A percentile compares a stretch with the other conserved stretches of the same genome.
Evolutionary conservation across 2,329 filamentous ascomycete genomes (phyloP).

Genomic region (Domatiomyces catenatus): DNA sequence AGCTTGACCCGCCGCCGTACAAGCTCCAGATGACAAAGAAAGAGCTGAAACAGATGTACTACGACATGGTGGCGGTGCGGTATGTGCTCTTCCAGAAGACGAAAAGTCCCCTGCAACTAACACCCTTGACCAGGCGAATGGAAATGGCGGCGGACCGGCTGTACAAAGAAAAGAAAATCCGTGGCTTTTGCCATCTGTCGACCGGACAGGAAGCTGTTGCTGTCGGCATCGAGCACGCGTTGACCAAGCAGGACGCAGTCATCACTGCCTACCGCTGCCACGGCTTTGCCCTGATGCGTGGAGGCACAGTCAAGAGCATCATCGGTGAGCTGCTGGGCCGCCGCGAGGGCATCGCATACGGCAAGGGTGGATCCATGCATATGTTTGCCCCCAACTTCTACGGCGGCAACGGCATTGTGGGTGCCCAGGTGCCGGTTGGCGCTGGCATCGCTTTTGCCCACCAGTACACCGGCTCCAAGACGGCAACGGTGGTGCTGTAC

Average conservation of each 20-base stretch:
- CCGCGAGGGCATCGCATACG: constrained; percentile 91
- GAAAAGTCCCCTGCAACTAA: constrained; percentile 6
- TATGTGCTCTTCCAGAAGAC: constrained; percentile 33
- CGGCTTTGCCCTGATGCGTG: constrained; percentile 95
- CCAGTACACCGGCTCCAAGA: constrained; percentile 79
- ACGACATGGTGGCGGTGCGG: constrained; percentile 89
- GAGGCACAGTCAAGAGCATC: constrained; percentile 75
- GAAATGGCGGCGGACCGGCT: constrained; percentile 97
- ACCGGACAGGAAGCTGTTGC: constrained; percentile 96
- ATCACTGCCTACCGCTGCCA: constrained; percentile 99
- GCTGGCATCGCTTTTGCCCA: constrained; percentile 94
- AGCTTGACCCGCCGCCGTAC: constrained; percentile 91
- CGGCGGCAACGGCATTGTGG: constrained; percentile 97
- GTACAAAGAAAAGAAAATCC: constrained; percentile 99
- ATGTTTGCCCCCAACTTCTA: constrained; percentile 99
- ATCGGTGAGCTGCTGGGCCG: constrained; percentile 92
- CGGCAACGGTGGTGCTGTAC: constrained; percentile 77
- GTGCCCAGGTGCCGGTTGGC: constrained; percentile 93
- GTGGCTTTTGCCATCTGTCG: constrained; percentile 98
- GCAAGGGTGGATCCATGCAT: constrained; percentile 99
- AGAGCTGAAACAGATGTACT: constrained; percentile 98
- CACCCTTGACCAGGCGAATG: constrained; percentile 58
- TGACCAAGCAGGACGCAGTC: constrained; percentile 78
- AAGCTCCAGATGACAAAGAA: constrained; percentile 89
- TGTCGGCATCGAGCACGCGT: constrained; percentile 89